Percentiles rank a stretch among this genome's conserved stretches.
These are phyloP conservation scores for Fomitopsis serialis DNA, from an alignment of 768 basidiomycete species.

Conservation along the genomic window DNA sequence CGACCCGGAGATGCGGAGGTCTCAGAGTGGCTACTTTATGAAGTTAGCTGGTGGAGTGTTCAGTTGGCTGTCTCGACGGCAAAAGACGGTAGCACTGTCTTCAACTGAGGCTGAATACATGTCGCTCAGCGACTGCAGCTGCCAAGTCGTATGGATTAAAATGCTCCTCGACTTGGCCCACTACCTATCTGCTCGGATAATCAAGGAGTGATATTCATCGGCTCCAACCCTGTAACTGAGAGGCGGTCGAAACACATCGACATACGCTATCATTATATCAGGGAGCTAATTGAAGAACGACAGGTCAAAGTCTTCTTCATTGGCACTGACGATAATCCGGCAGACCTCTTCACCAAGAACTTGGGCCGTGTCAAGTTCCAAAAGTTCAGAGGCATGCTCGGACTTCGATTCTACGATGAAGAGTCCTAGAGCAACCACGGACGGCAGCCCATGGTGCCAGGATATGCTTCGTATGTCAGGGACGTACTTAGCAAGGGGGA, in stretches of 20 bases:
- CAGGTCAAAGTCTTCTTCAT: background rate
- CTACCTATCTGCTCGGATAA: slow-evolving; percentile 2
- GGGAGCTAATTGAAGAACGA: background rate
- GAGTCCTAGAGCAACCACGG: no score
- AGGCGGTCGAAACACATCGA: slow-evolving; percentile 1
- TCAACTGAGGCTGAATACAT: slow-evolving; percentile 5
- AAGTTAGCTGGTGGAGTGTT: background rate
- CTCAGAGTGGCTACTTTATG: slow-evolving; percentile 2
- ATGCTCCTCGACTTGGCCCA: background rate
- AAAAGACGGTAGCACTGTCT: slow-evolving; percentile 1
- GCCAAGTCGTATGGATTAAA: slow-evolving; percentile 3
- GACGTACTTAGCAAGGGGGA: no score
- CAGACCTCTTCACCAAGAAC: slow-evolving; percentile 2
- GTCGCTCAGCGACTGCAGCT: background rate
- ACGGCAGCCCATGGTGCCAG: no score
- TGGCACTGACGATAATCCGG: background rate
- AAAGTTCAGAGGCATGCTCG: background rate
- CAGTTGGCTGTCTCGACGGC: slow-evolving; percentile 3
- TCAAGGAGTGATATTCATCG: slow-evolving; percentile 1
- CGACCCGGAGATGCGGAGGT: background rate
- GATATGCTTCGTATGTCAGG: no score
- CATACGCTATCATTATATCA: slow-evolving; percentile 4
- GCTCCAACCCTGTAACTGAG: background rate
- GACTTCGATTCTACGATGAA: background rate
- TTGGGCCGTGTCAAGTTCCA: background rate